phyloP scores from a whole-genome alignment of 768 basidiomycete genomes.

The Auricularia cornea region DNA sequence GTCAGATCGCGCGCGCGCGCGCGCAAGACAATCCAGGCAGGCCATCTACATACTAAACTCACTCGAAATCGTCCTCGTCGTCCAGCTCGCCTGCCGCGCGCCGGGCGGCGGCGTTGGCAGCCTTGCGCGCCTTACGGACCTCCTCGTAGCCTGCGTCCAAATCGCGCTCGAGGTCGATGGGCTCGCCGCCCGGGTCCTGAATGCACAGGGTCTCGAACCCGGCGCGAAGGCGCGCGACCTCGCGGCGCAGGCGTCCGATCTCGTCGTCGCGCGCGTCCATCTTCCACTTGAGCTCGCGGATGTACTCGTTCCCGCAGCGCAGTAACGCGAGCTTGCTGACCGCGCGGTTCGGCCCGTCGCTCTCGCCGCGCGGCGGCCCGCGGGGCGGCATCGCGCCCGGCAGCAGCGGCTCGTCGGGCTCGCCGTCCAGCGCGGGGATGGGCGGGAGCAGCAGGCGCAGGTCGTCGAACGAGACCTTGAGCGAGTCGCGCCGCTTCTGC shows the following conservation, averaged over 20 bases:
- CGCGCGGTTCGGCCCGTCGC: conserved; percentile 89
- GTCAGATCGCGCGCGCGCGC: no score
- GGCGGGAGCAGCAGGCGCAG: conserved; percentile 78
- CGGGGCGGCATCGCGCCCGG: conserved; percentile 87
- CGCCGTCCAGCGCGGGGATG: conserved; percentile 65
- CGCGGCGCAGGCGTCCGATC: conserved; percentile 55
- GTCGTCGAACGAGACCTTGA: conserved; percentile 90
- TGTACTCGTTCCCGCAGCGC: conserved; percentile 85
- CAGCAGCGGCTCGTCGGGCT: conserved; percentile 62
- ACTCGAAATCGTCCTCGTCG: neutral
- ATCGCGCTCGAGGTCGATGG: conserved; percentile 8
- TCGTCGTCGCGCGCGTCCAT: conserved; percentile 76
- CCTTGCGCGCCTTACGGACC: conserved; percentile 1
- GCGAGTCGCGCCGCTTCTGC: conserved; percentile 92
- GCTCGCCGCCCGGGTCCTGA: conserved; percentile 4
- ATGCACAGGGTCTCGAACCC: neutral
- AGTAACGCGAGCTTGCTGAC: conserved; percentile 91
- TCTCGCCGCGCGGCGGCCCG: conserved; percentile 74
- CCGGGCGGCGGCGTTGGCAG: neutral
- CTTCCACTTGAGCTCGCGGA: conserved; percentile 65
- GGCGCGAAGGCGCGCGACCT: conserved; percentile 51
- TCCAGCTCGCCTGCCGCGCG: neutral
- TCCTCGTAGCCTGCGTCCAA: conserved; percentile 9
- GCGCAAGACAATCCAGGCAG: no score
- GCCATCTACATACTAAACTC: neutral